Evolutionary conservation across 108 stramenopile species (phyloP).

Genomic region (Nannochloropsis salina): DNA sequence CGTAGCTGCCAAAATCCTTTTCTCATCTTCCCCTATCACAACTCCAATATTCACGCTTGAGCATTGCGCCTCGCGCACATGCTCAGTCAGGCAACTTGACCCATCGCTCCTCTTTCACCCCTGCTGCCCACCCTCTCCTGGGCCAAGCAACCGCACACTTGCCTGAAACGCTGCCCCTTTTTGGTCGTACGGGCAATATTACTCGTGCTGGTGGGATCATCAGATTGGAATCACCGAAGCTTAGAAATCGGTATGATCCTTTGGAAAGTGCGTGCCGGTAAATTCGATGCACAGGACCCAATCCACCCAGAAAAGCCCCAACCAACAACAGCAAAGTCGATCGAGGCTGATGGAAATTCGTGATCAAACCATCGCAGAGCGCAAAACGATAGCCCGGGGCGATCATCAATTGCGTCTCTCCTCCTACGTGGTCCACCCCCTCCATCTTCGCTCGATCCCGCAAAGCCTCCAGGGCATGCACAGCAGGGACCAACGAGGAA

Average conservation of each 20-base stretch:
- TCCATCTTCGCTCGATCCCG: constrained; percentile 32
- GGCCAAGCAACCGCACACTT: not conserved
- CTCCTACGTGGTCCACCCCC: constrained; percentile 34
- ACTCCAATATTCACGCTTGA: not conserved
- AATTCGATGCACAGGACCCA: not conserved
- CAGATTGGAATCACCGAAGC: not conserved
- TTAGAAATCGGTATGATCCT: not conserved
- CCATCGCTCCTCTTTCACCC: not conserved
- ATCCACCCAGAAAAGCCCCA: constrained; percentile 19
- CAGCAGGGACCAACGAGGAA: not conserved
- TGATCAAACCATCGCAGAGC: constrained; percentile 55
- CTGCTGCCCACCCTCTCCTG: not conserved
- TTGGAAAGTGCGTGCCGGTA: not conserved
- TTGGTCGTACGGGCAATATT: not conserved
- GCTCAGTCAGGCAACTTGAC: not conserved
- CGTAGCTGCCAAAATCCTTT: no score
- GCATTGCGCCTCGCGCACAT: no score
- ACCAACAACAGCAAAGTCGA: constrained; percentile 61
- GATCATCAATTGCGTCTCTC: constrained; percentile 55
- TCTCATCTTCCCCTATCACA: not conserved
- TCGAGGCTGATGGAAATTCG: constrained; percentile 63
- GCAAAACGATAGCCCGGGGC: constrained; percentile 55
- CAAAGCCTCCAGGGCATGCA: constrained; percentile 36
- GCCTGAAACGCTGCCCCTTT: not conserved
- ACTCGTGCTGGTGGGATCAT: not conserved